A percentile compares a stretch with the other conserved stretches of the same genome.
These are phyloP conservation scores for Yamadazyma blattariae DNA, from an alignment of 1,139 yeast genomes.

Conservation along the genomic window DNA sequence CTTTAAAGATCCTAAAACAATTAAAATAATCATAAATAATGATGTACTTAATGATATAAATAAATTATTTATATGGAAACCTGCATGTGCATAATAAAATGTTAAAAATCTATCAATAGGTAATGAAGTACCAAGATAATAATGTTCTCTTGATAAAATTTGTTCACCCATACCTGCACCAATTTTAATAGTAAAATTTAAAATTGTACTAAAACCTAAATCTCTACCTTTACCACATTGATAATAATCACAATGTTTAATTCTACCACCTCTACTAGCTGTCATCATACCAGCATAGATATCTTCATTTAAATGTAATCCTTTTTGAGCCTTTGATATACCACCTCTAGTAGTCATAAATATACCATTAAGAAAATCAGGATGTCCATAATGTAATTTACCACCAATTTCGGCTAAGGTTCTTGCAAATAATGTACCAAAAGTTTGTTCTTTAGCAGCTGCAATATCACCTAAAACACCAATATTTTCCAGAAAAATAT, in stretches of 20 bases:
- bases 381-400: conserved; percentile 88
- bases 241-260: conserved; percentile 82
- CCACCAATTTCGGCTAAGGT: conserved; percentile 86
- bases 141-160: conserved; percentile 78
- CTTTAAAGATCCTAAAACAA: conserved; percentile 65
- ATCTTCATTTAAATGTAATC: conserved; percentile 84
- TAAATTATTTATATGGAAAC: conserved; percentile 80
- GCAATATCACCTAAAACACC: conserved; percentile 91
- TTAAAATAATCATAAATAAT: conserved; percentile 62
- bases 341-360: conserved; percentile 94
- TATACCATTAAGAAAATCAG: conserved; percentile 79
- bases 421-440: conserved; percentile 86
- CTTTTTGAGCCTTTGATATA: conserved; percentile 83
- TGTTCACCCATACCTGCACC: conserved; percentile 98
- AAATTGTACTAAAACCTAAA: conserved; percentile 79
- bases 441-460: conserved; percentile 91
- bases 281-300: conserved; percentile 92
- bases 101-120: conserved; percentile 81
- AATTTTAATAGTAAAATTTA: conserved; percentile 82
- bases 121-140: conserved; percentile 72
- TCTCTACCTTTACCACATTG: conserved; percentile 95
- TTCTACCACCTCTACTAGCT: conserved; percentile 75
- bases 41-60: conserved; percentile 76
- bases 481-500: conserved; percentile 80
- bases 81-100: conserved; percentile 89